phyloP scores from a whole-genome alignment of 2,329 filamentous ascomycete genomes.

The Phaeoacremonium minimum region DNA sequence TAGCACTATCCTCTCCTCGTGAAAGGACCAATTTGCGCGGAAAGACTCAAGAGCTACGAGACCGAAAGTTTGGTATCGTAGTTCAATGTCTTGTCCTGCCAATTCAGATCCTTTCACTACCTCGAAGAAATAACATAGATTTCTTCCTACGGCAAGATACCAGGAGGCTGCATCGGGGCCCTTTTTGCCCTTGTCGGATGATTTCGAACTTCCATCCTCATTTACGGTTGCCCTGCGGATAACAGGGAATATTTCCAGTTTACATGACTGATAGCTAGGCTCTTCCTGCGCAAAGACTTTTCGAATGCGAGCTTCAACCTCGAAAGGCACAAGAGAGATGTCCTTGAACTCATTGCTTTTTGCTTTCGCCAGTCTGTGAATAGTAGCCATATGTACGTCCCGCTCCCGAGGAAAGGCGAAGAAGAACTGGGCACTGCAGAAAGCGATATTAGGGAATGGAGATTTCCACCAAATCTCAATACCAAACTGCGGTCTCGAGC shows the following conservation, averaged over 20 bases:
- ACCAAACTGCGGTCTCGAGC: slow-evolving; percentile 42
- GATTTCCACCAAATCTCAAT: slow-evolving; percentile 55
- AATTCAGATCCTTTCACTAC: slow-evolving; percentile 38
- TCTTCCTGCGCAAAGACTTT: slow-evolving; percentile 42
- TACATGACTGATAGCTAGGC: slow-evolving; percentile 24
- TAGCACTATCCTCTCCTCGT: slow-evolving; percentile 53
- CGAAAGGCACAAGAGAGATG: slow-evolving; percentile 34
- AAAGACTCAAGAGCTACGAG: slow-evolving; percentile 48
- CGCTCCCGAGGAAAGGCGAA: slow-evolving; percentile 44
- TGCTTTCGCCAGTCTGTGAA: slow-evolving; percentile 31
- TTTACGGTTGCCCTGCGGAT: slow-evolving; percentile 39
- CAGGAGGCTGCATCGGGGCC: slow-evolving; percentile 45
- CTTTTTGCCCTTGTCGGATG: slow-evolving; percentile 39
- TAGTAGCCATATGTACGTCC: slow-evolving; percentile 43
- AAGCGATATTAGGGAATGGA: slow-evolving; percentile 35
- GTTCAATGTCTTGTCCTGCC: slow-evolving; percentile 38
- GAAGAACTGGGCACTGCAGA: slow-evolving; percentile 42
- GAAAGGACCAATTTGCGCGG: slow-evolving; percentile 42
- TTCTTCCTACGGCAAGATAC: slow-evolving; percentile 49
- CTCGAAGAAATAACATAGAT: slow-evolving; percentile 48
- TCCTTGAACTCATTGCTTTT: slow-evolving; percentile 25
- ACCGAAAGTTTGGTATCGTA: slow-evolving; percentile 45
- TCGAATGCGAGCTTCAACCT: slow-evolving; percentile 41
- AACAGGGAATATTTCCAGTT: slow-evolving; percentile 47
- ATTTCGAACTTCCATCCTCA: slow-evolving; percentile 26